Base-by-base conservation (phyloP, 176 grass and related monocot species). In the Ensete glaucum region DNA sequence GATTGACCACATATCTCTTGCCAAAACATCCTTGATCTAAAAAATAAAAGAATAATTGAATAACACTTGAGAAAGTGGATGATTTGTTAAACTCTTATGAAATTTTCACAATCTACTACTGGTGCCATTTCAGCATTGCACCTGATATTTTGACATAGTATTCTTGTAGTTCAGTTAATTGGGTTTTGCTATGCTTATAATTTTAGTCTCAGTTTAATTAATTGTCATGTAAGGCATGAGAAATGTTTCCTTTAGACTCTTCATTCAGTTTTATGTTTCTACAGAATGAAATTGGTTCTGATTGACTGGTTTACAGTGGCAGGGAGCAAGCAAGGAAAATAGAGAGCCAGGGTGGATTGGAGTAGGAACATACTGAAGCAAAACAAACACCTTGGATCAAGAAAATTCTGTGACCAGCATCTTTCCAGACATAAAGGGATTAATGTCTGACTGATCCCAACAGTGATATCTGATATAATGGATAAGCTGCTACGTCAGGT, bases 261-360 rank as follows among this genome's bases (percentile, higher is more conserved):
- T 53, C 53, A 17, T 11, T 52, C n/a, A 29, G 14, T 21, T 76
- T 76, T 48, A 12, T 34, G 48, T 9, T 9, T 60, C 1, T 21
- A 17, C 19, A 8, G 15, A 62, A 43, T 58, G 10, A 1, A 49
- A 49, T 56, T 13, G 27, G 26, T 67, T 78, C 21, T 58, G 15
- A 59, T 50, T 1, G 25, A 9, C 56, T 24, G 69, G 77, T 71
- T 17, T 85, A 55, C 71, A 76, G n/a, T 66, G 34, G 62, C 90
- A 92, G 87, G 82, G 19, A 79, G 67, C 69, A 89, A 79, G 20
- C 50, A 78, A 50, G 76, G 56, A 53, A 84, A 79, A 65, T 84
- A 81, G 23, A 68, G 34, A 43, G 34, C 3, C 4, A 59, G 12
- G 26, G 17, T 50, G 77, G 21, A 9, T 2, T 64, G 8, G 13